These are phyloP conservation scores for Brasenia schreberi DNA, from an alignment of 164 flowering plant genomes.

Conservation along the genomic window DNA sequence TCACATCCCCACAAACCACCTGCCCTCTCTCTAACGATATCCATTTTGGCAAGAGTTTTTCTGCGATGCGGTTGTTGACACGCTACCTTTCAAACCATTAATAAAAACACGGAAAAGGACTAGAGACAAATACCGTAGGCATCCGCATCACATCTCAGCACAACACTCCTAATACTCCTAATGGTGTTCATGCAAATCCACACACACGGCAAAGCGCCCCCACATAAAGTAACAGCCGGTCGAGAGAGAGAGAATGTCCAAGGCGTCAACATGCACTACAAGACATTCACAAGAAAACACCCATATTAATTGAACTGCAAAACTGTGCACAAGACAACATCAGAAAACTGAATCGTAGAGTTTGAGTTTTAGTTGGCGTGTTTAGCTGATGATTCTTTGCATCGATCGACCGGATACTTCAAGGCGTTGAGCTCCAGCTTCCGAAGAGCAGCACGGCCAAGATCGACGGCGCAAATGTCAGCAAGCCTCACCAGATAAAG, in stretches of 20 bases:
- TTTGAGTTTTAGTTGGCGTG: neutral
- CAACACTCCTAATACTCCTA: neutral
- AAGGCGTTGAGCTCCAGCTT: slow-evolving; percentile 29
- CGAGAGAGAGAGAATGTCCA: slow-evolving; percentile 2
- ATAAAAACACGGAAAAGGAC: neutral
- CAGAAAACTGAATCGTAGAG: neutral
- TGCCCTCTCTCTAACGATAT: neutral
- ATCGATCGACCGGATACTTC: slow-evolving; percentile 22
- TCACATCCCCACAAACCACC: neutral
- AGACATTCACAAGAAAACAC: too few relatives aligned
- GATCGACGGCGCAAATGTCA: slow-evolving; percentile 42
- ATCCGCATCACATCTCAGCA: neutral
- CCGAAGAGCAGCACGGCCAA: slow-evolving; percentile 33
- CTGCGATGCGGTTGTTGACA: neutral
- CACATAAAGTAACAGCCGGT: neutral
- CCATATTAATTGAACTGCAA: too few relatives aligned
- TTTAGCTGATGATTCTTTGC: slow-evolving; percentile 10
- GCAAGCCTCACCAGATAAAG: slow-evolving; percentile 36
- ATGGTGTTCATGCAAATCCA: neutral
- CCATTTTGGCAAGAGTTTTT: neutral
- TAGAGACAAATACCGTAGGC: neutral
- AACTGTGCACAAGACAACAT: too few relatives aligned
- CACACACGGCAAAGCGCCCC: neutral
- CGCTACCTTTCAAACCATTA: neutral
- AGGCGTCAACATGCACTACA: too few relatives aligned